Evolutionary conservation across 805 yeast genomes (phyloP), one percentile per base, ranked within the genome.

Genomic region (Lachancea dasiensis): DNA sequence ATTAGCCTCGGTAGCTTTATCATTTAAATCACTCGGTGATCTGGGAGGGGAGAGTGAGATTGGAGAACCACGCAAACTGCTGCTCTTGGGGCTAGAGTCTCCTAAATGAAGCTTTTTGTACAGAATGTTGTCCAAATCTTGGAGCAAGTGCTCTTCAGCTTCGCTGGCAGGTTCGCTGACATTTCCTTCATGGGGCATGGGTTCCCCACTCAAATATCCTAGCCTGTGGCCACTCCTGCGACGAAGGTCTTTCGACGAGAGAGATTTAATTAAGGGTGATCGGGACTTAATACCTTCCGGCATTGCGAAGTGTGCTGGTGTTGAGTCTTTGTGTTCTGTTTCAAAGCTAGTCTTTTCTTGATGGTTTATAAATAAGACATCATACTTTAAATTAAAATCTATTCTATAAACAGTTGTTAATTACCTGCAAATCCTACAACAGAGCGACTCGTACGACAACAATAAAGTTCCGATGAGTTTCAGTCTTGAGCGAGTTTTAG

Each of bases 11-110:
- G 7, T 26, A 13, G 31, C 36, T 10, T 15, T 20, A 30, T 72
- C 62, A 41, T 66, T 62, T 42, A 70, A 73, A 16, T 67, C 66
- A 14, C 26, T 22, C 2, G 46, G 27, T 2, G 40, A 16, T 34
- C 36, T 29, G 10, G 33, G 33, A 22, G 38, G 33, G 13, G 38
- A 35, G 3, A 16, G 13, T 4, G 35, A 25, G 10, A 16, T 33
- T 3, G 38, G 41, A 23, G 41, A 33, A n/a, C 31, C 34, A 3
- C 32, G 31, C 19, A 28, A 14, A 18, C 37, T 33, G 24, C 37
- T 26, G n/a, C 35, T 9, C 6, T 33, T 31, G 13, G 30, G 31
- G 13, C 33, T 31, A 10, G 46, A 29, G 20, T 50, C 49, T n/a
- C 39, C 45, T 33, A 47, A 31, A 21, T 45, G 50, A 27, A 54